These are phyloP conservation scores for Neonectria punicea DNA, from an alignment of 2,329 filamentous ascomycete species.

Conservation along the genomic window DNA sequence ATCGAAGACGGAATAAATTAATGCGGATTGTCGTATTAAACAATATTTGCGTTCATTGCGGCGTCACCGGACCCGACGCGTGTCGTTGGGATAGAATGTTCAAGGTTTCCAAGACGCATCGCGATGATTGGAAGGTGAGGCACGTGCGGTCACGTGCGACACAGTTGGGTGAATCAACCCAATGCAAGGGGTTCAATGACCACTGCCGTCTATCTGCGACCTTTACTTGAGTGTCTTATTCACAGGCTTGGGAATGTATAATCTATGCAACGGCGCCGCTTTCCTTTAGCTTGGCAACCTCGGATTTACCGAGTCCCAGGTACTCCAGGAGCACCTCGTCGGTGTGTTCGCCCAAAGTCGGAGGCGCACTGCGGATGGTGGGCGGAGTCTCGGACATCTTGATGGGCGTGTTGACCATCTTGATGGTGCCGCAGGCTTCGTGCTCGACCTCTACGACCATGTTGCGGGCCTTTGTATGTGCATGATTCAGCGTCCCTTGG, in stretches of 20 bases:
- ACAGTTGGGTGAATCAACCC: background rate
- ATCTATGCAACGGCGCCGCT: conserved; percentile 72
- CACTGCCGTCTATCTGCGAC: background rate
- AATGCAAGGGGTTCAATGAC: background rate
- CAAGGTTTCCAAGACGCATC: background rate
- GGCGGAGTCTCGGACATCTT: conserved; percentile 90
- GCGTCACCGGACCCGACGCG: background rate
- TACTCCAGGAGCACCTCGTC: conserved; percentile 76
- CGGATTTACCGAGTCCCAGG: conserved; percentile 66
- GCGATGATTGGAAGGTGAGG: background rate
- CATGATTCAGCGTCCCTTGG: conserved; percentile 82
- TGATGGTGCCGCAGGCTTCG: conserved; percentile 82
- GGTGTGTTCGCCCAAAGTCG: conserved; percentile 88
- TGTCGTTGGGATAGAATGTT: background rate
- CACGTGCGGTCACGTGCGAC: background rate
- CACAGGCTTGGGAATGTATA: background rate
- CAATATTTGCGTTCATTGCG: background rate
- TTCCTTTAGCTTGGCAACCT: conserved; percentile 71
- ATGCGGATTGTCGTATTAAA: background rate
- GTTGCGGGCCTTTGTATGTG: conserved; percentile 83
- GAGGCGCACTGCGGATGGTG: conserved; percentile 80
- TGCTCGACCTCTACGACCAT: conserved; percentile 95
- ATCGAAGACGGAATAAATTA: too few relatives aligned
- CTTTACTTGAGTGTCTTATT: background rate
- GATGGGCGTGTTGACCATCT: conserved; percentile 91